Base-by-base conservation (phyloP, 495 filamentous ascomycete genomes). In the Halenospora varia region DNA sequence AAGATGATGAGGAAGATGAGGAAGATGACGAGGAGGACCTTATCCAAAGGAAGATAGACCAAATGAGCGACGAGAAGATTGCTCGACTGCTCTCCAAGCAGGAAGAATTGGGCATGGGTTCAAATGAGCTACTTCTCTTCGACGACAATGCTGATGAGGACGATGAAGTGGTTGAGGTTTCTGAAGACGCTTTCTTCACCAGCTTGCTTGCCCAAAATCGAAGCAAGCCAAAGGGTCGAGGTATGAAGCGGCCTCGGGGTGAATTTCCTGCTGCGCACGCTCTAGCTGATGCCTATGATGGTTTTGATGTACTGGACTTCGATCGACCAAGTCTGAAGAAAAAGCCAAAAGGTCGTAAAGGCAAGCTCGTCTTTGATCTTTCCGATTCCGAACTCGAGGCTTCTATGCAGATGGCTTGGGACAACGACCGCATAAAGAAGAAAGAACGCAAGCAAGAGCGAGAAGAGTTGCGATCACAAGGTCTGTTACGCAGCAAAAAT, bases 281-380 rank as follows among this genome's bases (percentile, higher is more conserved):
- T 48, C 80, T 92, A 56, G 87, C 86, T 0, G 85, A 92, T 64
- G 82, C 83, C 2, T 92, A 93, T 63, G 83, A 86, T 61, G 86
- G 82, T 23, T 83, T 96, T 59, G 90, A 96, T 65, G 75, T 94
- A 25, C 90, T 90, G 83, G 90, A 94, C 60, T 88, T 87, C 68
- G 78, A 87, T 20, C 79, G 84, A n/a, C 84, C 76, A 4, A 84
- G 79, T 52, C 55, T 83, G 19, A 74, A 74, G 46, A 76, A 73
- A 39, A 82, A 77, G 60, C 62, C 78, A 42, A 87, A 85, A 63
- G 82, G 81, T 40, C 77, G 82, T 11, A 75, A 74, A 53, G 79
- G 69, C 60, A 78, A 71, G 67, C 68, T 55, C 66, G 26, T 53
- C 18, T 75, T 87, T 55, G 76, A 85, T 35, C 65, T 89, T 1